phyloP scores from a whole-genome alignment of 2,329 filamentous ascomycete genomes.

The Geosmithia putterillii region DNA sequence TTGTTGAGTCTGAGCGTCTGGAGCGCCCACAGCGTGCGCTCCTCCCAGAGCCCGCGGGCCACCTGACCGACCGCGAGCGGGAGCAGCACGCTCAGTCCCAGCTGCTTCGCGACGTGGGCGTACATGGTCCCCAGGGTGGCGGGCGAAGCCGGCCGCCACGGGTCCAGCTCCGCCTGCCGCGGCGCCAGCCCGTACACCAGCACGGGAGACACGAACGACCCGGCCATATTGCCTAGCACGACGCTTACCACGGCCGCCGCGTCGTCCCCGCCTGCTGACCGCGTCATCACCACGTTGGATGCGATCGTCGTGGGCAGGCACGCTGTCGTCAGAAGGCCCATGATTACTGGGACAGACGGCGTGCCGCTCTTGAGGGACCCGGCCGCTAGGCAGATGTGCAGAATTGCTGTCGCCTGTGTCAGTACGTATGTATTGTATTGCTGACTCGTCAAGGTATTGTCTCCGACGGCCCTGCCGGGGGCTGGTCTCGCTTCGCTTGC shows the following conservation, averaged over 20 bases:
- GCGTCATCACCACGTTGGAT: conserved; percentile 63
- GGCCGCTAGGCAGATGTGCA: conserved; percentile 34
- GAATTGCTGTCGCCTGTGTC: conserved; percentile 20
- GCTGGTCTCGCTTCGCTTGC: no score
- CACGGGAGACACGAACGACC: conserved; percentile 54
- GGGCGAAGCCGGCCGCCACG: conserved; percentile 40
- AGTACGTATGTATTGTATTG: background rate
- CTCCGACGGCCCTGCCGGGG: no score
- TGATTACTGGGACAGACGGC: conserved; percentile 52
- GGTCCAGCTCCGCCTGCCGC: conserved; percentile 34
- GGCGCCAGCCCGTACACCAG: conserved; percentile 51
- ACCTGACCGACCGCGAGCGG: conserved; percentile 51
- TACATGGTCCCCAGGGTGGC: conserved; percentile 50
- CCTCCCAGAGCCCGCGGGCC: conserved; percentile 36
- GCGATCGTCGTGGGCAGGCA: conserved; percentile 62
- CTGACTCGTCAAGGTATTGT: no score
- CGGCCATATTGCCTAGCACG: conserved; percentile 56
- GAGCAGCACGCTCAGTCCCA: conserved; percentile 54
- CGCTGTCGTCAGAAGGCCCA: conserved; percentile 55
- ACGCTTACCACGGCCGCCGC: conserved; percentile 56
- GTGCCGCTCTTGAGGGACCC: conserved; percentile 35
- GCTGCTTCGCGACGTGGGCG: conserved; percentile 51
- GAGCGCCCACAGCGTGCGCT: conserved; percentile 38
- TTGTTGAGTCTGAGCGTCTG: conserved; percentile 40
- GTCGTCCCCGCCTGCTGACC: conserved; percentile 49